Evolutionary conservation across 768 basidiomycete genomes (phyloP).

Genomic region (Nevesoporus exiguus): DNA sequence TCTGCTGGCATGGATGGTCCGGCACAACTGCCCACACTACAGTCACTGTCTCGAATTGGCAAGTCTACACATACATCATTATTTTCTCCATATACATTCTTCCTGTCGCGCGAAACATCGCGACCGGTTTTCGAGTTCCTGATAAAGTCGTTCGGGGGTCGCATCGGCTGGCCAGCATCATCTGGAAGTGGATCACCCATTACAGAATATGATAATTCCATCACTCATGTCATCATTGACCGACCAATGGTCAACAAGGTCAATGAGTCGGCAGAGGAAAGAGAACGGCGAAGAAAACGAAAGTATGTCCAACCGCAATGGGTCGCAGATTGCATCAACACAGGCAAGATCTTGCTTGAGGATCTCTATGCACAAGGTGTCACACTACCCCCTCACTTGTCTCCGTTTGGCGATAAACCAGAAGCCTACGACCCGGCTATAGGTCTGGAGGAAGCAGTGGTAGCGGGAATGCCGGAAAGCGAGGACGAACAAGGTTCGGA

Average conservation of each 20-base stretch:
- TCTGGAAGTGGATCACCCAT: slow-evolving; percentile 81
- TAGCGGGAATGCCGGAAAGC: slow-evolving; percentile 29
- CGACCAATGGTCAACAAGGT: slow-evolving; percentile 58
- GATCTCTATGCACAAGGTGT: slow-evolving; percentile 84
- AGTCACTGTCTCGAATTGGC: slow-evolving; percentile 58
- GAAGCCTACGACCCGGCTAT: slow-evolving; percentile 71
- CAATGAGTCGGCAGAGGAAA: slow-evolving; percentile 54
- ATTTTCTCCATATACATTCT: slow-evolving; percentile 87
- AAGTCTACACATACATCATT: slow-evolving; percentile 57
- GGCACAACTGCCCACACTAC: slow-evolving; percentile 62
- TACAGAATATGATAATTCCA: slow-evolving; percentile 71
- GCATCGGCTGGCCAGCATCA: slow-evolving; percentile 83
- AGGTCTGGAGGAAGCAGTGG: slow-evolving; percentile 27
- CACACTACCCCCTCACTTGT: slow-evolving; percentile 88
- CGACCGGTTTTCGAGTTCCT: slow-evolving; percentile 92
- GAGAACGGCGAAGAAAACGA: slow-evolving; percentile 60
- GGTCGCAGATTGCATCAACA: slow-evolving; percentile 95
- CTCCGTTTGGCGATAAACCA: slow-evolving; percentile 84
- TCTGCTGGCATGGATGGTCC: slow-evolving; percentile 49
- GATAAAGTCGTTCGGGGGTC: slow-evolving; percentile 87
- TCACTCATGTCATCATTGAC: slow-evolving; percentile 96
- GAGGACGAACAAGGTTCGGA: slow-evolving; percentile 30
- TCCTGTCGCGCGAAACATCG: slow-evolving; percentile 89
- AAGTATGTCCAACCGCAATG: slow-evolving; percentile 97
- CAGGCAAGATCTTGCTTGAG: slow-evolving; percentile 77